Base-by-base conservation (phyloP, 2,329 filamentous ascomycete species). In the Aureobasidium sp. region DNA sequence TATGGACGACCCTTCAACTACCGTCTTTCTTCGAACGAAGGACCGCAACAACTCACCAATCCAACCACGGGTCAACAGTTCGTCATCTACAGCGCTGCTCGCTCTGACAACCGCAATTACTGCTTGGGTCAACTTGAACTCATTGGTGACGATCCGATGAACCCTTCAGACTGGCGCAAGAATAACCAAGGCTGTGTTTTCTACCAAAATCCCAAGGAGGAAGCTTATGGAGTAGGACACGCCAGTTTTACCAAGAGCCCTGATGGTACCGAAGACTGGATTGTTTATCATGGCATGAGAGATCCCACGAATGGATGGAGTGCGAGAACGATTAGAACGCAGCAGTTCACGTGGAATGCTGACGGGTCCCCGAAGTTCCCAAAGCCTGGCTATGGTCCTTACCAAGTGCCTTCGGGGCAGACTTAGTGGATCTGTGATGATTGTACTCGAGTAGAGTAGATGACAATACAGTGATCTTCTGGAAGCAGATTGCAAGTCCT, bases 211-310 rank as follows among this genome's bases (percentile, higher is more conserved):
- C 72, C 77, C 1, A 64, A 67, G 6, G 75, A 75, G 48, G 62
- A 73, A 33, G 77, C 76, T 0, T 81, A 78, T 64, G 79, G 78
- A 0, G 78, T 81, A 5, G 79, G 79, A 0, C 79, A 81, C 65
- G 79, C 79, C 19, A 80, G 77, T 64, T 82, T 80, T 63, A 76
- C 74, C 6, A 79, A 74, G 60, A 78, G 75, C 61, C 78, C 77
- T 0, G 78, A 81, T 66, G 77, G 74, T 0, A 74, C 53, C 1
- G 76, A 81, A 68, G 71, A 78, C 60, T 82, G 77, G 77, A 78
- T 82, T 54, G 76, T 81, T n/a, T 82, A 81, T 67, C 79, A 81
- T 67, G 79, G 78, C 11, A 81, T 81, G 78, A 64, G 68, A 37
- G 74, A 80, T 66, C 77, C 77, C n/a, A 71, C 71, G 29, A 76